A percentile compares a stretch with the other conserved stretches of the same genome.
Evolutionary conservation across 495 filamentous ascomycete species (phyloP).

Genomic region (Hyaloscypha bicolor): DNA sequence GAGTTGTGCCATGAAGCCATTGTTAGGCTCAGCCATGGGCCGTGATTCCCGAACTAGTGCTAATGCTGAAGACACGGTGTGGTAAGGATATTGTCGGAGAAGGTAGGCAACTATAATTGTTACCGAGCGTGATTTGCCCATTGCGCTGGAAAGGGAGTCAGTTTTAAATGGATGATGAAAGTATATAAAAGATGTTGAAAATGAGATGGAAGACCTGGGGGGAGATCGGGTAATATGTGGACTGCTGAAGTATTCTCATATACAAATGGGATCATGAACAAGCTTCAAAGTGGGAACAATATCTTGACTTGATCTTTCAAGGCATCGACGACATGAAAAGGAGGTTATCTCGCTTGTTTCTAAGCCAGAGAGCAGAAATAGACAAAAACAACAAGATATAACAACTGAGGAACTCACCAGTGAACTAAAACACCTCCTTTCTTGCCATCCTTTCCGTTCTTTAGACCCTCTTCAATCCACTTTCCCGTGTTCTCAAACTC

Average conservation of each 20-base stretch:
- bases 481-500: slow-evolving; percentile 73
- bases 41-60: slow-evolving; percentile 63
- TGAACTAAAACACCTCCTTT: slow-evolving; percentile 69
- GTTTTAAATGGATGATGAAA: background rate
- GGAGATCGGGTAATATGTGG: background rate
- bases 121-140: slow-evolving; percentile 93
- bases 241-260: background rate
- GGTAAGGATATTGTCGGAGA: slow-evolving; percentile 48
- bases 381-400: slow-evolving; percentile 1
- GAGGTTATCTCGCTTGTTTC: no score
- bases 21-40: slow-evolving; percentile 79
- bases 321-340: background rate
- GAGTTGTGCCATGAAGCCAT: slow-evolving; percentile 86
- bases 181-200: background rate
- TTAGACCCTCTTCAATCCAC: slow-evolving; percentile 81
- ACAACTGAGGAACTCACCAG: slow-evolving; percentile 54
- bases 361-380: background rate
- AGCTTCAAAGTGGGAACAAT: background rate
- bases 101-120: slow-evolving; percentile 84
- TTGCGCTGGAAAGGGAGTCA: slow-evolving; percentile 64
- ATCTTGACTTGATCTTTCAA: background rate
- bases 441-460: slow-evolving; percentile 46
- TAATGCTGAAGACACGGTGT: slow-evolving; percentile 63
- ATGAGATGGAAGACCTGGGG: background rate
- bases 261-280: background rate